Base-by-base conservation (phyloP, 495 filamentous ascomycete genomes). In the Staphylotrichum longicolle region DNA sequence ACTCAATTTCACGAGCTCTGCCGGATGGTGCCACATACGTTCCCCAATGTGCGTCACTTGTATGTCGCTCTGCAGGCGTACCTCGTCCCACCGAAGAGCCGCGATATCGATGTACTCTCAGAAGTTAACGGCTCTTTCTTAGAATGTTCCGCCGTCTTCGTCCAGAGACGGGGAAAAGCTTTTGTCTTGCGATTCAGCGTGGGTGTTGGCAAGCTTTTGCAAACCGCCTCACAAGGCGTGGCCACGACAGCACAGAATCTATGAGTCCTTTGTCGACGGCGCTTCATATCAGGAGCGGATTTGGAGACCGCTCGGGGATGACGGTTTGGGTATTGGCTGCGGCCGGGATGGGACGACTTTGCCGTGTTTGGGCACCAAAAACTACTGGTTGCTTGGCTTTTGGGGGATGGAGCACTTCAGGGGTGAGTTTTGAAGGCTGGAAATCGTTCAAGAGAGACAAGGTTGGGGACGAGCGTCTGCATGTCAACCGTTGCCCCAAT, bases 11-110 rank as follows among this genome's bases (percentile, higher is more conserved):
- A 61, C 35, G 2, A 2, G 10, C 44, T 61, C 27, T 33, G 50
- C 34, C 12, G 3, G 15, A 32, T 8, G 2, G 2, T 61, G 3
- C 59, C 59, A 3, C 1, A 40, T 1, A 42, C 7, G 1, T 55
- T 61, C 39, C 59, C 59, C 14, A 15, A 33, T 44, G 10, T 61
- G 3, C 59, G 51, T 5, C 40, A 52, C 10, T 44, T 61, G 9
- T 56, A 61, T 52, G 42, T 61, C 12, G 33, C 51, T 9, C 32
- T 61, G n/a, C 59, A 61, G 32, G 45, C 50, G 5, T 14, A 41
- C 41, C 6, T 61, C 2, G 15, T 27, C 5, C 44, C 59, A 12
- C 50, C 50, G 4, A 2, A 8, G 8, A 14, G 2, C 51, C 27
- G 10, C 32, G 1, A 48, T 14, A 30, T 4, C 15, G 51, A 61